Percentiles rank a stretch among this genome's conserved stretches.
Evolutionary conservation across 1,284 basidiomycete genomes (phyloP).

Genomic region (Puccinia coronata): DNA sequence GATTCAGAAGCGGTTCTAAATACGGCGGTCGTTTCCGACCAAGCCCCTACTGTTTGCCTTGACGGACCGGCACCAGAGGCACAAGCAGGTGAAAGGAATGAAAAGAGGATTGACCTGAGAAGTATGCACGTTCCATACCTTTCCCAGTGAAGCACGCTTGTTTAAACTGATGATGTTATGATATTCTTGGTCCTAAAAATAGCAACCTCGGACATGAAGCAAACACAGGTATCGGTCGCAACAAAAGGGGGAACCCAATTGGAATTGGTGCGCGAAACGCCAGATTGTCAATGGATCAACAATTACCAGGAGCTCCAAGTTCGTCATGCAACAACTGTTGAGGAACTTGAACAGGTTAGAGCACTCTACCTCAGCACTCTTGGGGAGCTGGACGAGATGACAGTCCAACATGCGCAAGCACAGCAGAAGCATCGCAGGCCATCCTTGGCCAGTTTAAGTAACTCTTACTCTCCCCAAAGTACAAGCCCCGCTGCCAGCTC

Average conservation of each 20-base stretch:
- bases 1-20: not conserved
- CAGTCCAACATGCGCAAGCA: slow-evolving; percentile 3
- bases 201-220: not conserved
- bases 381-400: slow-evolving; percentile 6
- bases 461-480: not conserved
- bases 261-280: not conserved
- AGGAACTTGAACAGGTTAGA: slow-evolving; percentile 30
- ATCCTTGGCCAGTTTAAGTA: not conserved
- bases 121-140: not conserved
- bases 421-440: not conserved
- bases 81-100: too few species aligned
- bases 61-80: not conserved
- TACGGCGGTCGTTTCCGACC: not conserved
- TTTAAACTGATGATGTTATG: not conserved
- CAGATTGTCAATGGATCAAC: not conserved
- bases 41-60: too few species aligned
- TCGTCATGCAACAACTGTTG: slow-evolving; percentile 9
- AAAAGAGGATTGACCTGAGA: not conserved
- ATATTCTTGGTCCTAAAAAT: not conserved
- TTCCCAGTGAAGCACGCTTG: not conserved
- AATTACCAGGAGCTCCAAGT: slow-evolving; percentile 24
- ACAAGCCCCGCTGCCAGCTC: not conserved
- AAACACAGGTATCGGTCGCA: not conserved
- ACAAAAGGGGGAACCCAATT: not conserved
- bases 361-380: slow-evolving; percentile 17